A percentile compares a stretch with the other conserved stretches of the same genome.
These are phyloP conservation scores for Strigomonas culicis DNA, from an alignment of 208 protist species.

Conservation along the genomic window DNA sequence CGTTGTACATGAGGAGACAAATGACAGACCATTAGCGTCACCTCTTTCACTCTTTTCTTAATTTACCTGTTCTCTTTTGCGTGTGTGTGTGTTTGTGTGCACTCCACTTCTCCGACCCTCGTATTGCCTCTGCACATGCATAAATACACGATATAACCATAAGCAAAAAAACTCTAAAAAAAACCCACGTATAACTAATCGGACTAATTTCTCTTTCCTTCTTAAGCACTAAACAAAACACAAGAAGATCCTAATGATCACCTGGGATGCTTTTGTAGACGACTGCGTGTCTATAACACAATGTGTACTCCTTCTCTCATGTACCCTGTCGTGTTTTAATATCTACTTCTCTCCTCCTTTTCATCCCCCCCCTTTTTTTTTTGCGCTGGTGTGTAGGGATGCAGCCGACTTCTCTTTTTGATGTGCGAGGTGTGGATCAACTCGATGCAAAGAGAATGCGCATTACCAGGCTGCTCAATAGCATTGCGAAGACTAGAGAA, in stretches of 20 bases:
- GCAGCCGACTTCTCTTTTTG: too few relatives aligned
- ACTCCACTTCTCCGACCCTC: not conserved
- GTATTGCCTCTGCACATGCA: too few relatives aligned
- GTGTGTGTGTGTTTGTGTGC: slow-evolving; percentile 2
- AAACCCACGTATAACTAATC: too few relatives aligned
- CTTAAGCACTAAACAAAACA: too few relatives aligned
- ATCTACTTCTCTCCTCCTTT: not conserved
- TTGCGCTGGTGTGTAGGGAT: too few relatives aligned
- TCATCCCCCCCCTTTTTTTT: not conserved
- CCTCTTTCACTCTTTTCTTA: not conserved
- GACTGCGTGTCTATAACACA: not conserved
- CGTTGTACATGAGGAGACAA: slow-evolving; percentile 49
- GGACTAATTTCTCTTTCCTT: too few relatives aligned
- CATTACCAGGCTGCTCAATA: too few relatives aligned
- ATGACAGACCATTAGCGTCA: slow-evolving; percentile 3
- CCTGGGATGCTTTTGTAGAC: not conserved
- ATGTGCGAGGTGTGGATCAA: too few relatives aligned
- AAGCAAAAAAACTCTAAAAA: not conserved
- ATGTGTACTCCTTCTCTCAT: not conserved
- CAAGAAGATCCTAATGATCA: too few relatives aligned
- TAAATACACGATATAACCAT: not conserved
- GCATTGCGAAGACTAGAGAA: too few relatives aligned
- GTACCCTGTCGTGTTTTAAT: not conserved
- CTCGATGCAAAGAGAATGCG: too few relatives aligned
- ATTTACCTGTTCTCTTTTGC: not conserved